Evolutionary conservation across 306 rosid species (phyloP).

Genomic region (Vigna trinervia): DNA sequence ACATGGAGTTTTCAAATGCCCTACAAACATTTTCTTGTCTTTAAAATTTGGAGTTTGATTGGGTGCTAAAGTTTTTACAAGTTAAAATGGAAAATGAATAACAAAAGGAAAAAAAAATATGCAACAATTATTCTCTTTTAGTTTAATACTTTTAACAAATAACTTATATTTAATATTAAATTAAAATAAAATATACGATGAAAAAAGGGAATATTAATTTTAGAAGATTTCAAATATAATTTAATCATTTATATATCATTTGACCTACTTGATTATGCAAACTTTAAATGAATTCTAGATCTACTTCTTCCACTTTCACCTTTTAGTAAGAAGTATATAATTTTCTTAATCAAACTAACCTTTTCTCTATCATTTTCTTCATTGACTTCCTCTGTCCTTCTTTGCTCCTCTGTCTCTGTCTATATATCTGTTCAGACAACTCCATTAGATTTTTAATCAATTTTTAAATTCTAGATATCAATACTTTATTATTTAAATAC

Average conservation of each 20-base stretch:
- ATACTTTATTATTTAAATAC: not conserved
- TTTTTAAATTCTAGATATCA: not conserved
- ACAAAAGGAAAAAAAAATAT: no score
- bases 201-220: no score
- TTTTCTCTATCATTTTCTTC: conserved; percentile 15
- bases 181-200: no score
- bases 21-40: not conserved
- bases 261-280: conserved; percentile 12
- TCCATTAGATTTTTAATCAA: not conserved
- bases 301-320: conserved; percentile 3
- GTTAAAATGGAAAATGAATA: not conserved
- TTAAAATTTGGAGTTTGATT: not conserved
- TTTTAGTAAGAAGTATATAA: not conserved
- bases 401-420: conserved; percentile 21
- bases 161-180: no score
- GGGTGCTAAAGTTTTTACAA: no score
- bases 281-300: conserved; percentile 10
- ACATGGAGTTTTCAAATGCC: not conserved
- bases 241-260: no score
- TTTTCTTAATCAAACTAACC: not conserved
- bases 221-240: no score
- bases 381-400: not conserved
- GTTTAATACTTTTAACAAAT: no score
- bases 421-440: not conserved
- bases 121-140: no score